Evolutionary conservation across 2,329 filamentous ascomycete species (phyloP), one percentile per base, ranked within the genome.

Genomic region (Epicoccum nigrum): DNA sequence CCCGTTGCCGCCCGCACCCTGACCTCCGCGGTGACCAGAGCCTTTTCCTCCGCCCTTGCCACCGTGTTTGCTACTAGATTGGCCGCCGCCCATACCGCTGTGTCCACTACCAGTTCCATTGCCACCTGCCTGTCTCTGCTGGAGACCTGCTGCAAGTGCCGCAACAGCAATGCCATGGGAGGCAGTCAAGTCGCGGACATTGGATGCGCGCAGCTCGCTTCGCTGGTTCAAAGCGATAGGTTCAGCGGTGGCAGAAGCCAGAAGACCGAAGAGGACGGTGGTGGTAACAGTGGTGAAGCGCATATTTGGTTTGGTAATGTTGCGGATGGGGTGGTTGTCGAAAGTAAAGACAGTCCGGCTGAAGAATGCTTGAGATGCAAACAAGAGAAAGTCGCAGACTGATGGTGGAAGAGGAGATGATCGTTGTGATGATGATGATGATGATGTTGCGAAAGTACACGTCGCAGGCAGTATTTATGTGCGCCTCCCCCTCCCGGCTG

Each of bases 351-450:
- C 16, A 34, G 34, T 13, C 28, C 41, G n/a, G 41, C 28, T 35
- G 34, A 11, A 9, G 34, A 11, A 9, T 25, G 37, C 7, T 37
- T 30, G 30, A 13, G 23, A 9, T 11, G 4, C 11, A 4, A 31
- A 15, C 16, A n/a, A 2, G 13, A 11, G 9, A 13, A 9, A 46
- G 37, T 46, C 25, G 23, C 21, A 43, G 49, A 38, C 38, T 28
- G 38, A 8, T 27, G 9, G 32, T 17, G 8, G 25, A 13, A 15
- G 13, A 17, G 16, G 8, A 30, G 15, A 37, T 45, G 35, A 45
- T 37, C 4, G 48, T 40, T 19, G 48, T 35, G 27, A 20, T 38
- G 49, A 52, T 43, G 31, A 43, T 43, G 7, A 25, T 28, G 11
- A 12, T 25, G 15, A 23, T 17, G 19, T n/a, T n/a, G n/a, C n/a